These are phyloP conservation scores for Cichorium intybus DNA, from an alignment of 140 eudicot genomes.

Conservation along the genomic window DNA sequence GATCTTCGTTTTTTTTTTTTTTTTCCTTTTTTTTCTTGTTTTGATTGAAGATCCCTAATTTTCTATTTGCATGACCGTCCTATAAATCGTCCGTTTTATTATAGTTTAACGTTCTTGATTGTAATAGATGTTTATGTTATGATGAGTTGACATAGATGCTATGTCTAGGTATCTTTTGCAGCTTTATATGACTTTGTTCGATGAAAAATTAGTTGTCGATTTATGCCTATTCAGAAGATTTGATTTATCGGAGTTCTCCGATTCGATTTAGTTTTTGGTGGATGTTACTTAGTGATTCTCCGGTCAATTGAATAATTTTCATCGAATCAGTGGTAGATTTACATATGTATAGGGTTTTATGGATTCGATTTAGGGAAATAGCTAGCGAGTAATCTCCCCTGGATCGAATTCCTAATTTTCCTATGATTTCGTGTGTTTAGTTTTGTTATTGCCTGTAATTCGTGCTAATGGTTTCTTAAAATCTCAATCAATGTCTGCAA, in stretches of 20 bases:
- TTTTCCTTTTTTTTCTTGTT: background rate
- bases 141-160: conserved; percentile 23
- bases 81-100: background rate
- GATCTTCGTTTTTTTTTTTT: conserved; percentile 14
- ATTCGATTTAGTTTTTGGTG: conserved; percentile 20
- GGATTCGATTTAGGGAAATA: conserved; percentile 25
- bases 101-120: background rate
- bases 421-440: background rate
- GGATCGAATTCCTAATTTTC: background rate
- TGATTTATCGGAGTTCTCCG: background rate
- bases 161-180: background rate
- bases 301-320: conserved; percentile 5
- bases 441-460: background rate
- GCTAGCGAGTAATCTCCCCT: background rate
- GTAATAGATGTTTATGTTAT: background rate
- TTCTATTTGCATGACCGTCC: background rate
- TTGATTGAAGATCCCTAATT: conserved; percentile 44
- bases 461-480: background rate
- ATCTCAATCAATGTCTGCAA: conserved; percentile 5
- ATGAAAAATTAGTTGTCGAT: conserved; percentile 18
- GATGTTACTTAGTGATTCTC: conserved; percentile 18
- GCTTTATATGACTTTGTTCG: conserved; percentile 11
- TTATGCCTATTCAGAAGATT: background rate
- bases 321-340: conserved; percentile 22
- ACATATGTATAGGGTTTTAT: conserved; percentile 19